phyloP scores from a whole-genome alignment of 768 basidiomycete genomes.

The Boletus subcaerulescens region DNA sequence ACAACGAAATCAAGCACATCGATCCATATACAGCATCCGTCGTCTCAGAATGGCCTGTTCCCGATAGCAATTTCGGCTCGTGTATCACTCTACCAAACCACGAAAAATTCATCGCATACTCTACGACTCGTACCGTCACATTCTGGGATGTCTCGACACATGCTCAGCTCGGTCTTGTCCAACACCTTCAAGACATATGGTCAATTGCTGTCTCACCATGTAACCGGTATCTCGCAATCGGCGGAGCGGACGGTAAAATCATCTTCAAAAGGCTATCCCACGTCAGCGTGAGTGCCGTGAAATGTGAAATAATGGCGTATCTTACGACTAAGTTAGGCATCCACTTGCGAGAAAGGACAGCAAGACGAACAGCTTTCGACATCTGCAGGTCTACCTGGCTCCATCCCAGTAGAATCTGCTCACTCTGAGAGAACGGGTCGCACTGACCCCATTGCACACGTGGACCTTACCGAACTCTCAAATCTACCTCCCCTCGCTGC shows the following conservation, averaged over 20 bases:
- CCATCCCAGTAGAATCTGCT: too few relatives aligned
- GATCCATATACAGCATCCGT: neutral
- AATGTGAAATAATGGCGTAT: too few relatives aligned
- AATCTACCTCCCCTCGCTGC: too few relatives aligned
- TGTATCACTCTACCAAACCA: neutral
- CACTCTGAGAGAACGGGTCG: too few relatives aligned
- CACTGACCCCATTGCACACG: too few relatives aligned
- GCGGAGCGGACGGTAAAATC: neutral
- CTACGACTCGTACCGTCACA: neutral
- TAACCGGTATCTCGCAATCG: neutral
- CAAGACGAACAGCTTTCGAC: too few relatives aligned
- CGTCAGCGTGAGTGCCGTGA: neutral
- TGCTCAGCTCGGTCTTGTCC: neutral
- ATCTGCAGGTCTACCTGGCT: too few relatives aligned
- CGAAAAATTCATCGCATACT: neutral
- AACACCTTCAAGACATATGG: neutral
- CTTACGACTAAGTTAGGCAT: too few relatives aligned
- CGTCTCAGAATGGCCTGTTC: neutral
- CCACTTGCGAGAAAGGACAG: too few relatives aligned
- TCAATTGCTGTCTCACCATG: neutral
- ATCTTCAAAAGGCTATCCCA: neutral
- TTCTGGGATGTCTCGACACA: neutral
- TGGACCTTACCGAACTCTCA: too few relatives aligned
- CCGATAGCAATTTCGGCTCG: rapidly evolving
- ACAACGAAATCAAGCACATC: neutral